A percentile compares a stretch with the other conserved stretches of the same genome.
These are phyloP conservation scores for Pseudevernia furfuracea DNA, from an alignment of 495 filamentous ascomycete genomes.

Conservation along the genomic window DNA sequence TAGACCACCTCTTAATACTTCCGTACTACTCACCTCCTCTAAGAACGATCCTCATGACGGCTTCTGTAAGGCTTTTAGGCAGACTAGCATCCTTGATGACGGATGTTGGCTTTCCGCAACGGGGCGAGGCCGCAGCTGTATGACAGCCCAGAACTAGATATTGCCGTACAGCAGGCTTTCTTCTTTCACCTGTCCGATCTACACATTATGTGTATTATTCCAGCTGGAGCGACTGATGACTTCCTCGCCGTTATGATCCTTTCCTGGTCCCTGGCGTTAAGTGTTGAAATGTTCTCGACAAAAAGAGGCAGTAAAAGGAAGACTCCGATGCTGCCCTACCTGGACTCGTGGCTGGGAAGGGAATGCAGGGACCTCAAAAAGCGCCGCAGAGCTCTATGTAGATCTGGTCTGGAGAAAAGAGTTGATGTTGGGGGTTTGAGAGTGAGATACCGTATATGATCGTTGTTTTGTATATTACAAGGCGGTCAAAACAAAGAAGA, in stretches of 20 bases:
- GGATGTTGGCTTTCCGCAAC: not conserved
- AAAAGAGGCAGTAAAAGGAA: not conserved
- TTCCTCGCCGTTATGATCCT: not conserved
- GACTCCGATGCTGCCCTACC: not conserved
- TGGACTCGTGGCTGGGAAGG: not conserved
- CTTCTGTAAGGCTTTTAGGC: not conserved
- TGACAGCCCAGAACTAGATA: not conserved
- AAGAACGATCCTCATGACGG: slow-evolving; percentile 11
- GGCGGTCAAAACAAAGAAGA: not conserved
- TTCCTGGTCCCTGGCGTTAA: not conserved
- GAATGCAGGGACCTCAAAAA: not conserved
- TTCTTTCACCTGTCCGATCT: not conserved
- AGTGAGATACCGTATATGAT: not conserved
- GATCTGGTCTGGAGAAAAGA: not conserved
- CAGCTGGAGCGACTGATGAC: not conserved
- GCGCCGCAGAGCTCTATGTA: not conserved
- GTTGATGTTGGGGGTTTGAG: not conserved
- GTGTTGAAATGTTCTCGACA: not conserved
- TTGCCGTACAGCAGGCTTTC: not conserved
- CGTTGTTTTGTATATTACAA: not conserved
- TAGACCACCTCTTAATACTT: not conserved
- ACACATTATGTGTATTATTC: not conserved
- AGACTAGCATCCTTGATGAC: slow-evolving; percentile 4
- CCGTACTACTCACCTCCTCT: slow-evolving; percentile 15
- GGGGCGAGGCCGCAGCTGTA: not conserved